Conservation (phyloP, 2,329 filamentous ascomycete genomes). For the Fusarium tricinctum region DNA sequence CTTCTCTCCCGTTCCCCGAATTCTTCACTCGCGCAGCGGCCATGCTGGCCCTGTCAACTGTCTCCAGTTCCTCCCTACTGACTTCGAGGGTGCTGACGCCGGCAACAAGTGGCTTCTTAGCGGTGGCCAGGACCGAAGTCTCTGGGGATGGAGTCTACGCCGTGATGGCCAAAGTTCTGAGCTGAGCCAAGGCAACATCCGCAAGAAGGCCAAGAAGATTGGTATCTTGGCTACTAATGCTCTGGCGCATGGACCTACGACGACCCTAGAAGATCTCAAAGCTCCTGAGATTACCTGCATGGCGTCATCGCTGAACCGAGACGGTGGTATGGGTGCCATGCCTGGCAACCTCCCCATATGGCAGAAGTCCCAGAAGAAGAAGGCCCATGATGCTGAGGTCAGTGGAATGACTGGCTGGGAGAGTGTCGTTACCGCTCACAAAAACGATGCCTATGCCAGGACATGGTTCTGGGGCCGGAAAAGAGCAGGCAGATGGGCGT, state of each 20-base stretch:
- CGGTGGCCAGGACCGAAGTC: constrained; percentile 87
- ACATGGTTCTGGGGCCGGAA: constrained; percentile 99
- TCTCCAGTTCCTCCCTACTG: constrained; percentile 86
- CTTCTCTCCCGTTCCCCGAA: constrained; percentile 87
- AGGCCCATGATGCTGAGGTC: constrained; percentile 75
- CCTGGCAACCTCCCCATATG: constrained; percentile 84
- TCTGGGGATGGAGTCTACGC: constrained; percentile 97
- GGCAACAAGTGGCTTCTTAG: constrained; percentile 95
- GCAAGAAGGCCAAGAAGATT: constrained; percentile 89
- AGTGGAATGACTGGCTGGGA: constrained; percentile 93
- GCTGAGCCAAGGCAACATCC: constrained; percentile 89
- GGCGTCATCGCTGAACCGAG: constrained; percentile 90
- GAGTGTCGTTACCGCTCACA: constrained; percentile 93
- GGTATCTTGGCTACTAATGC: constrained; percentile 75
- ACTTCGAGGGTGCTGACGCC: constrained; percentile 89
- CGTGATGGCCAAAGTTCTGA: constrained; percentile 95
- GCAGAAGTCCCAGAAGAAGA: constrained; percentile 80
- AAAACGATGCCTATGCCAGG: constrained; percentile 84
- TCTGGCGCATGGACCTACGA: constrained; percentile 71
- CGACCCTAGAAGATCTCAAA: constrained; percentile 81
- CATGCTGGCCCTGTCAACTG: constrained; percentile 89
- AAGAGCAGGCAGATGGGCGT: constrained; percentile 91
- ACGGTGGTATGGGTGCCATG: constrained; percentile 91
- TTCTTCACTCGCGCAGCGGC: constrained; percentile 87
- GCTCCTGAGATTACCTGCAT: constrained; percentile 93